phyloP scores from a whole-genome alignment of 1,284 basidiomycete genomes.

The Cryptococcus sp. region DNA sequence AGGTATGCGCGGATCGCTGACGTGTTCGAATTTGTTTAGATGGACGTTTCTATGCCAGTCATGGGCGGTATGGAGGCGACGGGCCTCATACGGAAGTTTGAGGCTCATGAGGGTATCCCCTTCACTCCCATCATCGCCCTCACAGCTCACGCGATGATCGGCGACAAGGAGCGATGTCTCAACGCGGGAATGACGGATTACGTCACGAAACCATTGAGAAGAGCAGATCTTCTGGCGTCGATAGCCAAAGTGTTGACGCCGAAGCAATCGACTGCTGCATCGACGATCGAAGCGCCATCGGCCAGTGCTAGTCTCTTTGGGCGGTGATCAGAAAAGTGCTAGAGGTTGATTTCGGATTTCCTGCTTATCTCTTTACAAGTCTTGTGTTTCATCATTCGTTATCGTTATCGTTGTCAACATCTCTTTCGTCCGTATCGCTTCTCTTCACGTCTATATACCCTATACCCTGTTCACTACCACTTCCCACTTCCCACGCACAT shows the following conservation, averaged over 20 bases:
- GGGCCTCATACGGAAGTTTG: constrained; percentile 63
- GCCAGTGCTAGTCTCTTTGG: too few relatives aligned
- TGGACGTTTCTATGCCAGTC: constrained; percentile 98
- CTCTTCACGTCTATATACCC: too few relatives aligned
- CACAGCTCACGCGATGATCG: constrained; percentile 79
- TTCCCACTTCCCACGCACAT: too few relatives aligned
- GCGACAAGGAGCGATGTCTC: constrained; percentile 88
- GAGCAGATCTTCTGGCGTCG: constrained; percentile 50
- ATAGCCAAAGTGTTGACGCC: constrained; percentile 49
- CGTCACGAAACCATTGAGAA: constrained; percentile 56
- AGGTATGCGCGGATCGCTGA: neutral
- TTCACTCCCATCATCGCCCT: constrained; percentile 93
- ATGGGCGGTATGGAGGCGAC: constrained; percentile 63
- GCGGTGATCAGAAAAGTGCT: too few relatives aligned
- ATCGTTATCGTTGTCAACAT: too few relatives aligned
- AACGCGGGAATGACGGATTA: constrained; percentile 70
- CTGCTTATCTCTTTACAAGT: too few relatives aligned
- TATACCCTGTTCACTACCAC: too few relatives aligned
- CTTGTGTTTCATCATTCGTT: too few relatives aligned
- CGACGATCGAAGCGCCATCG: too few relatives aligned
- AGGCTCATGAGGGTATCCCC: constrained; percentile 69
- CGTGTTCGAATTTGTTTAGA: constrained; percentile 58
- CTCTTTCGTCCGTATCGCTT: too few relatives aligned
- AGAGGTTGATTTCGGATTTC: too few relatives aligned
- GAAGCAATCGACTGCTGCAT: constrained; percentile 12